Conservation (phyloP, 805 yeast species). For the Suhomyces canberraensis region DNA sequence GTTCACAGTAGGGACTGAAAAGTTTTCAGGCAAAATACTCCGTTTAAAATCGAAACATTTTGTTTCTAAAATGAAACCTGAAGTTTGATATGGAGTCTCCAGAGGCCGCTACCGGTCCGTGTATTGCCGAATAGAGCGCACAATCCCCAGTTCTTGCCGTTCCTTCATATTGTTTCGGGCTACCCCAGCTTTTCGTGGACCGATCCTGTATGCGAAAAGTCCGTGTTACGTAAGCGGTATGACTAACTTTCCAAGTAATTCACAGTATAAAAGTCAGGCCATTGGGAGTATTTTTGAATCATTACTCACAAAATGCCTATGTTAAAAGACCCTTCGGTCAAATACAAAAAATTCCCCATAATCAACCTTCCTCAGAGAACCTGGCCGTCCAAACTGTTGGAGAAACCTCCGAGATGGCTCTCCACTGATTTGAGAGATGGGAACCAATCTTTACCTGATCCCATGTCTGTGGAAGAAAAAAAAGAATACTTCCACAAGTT, state of each 20-base stretch:
- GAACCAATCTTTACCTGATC: slow-evolving; percentile 81
- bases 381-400: slow-evolving; percentile 64
- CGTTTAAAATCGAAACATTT: no score
- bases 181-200: slow-evolving; percentile 4
- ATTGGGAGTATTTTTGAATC: background rate
- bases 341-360: slow-evolving; percentile 57
- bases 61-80: no score
- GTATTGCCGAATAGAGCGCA: slow-evolving; percentile 2
- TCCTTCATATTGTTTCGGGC: background rate
- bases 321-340: slow-evolving; percentile 59
- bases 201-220: background rate
- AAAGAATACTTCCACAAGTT: slow-evolving; percentile 65
- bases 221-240: background rate
- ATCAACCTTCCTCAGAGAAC: slow-evolving; percentile 57
- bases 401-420: slow-evolving; percentile 74
- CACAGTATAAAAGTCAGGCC: background rate
- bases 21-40: no score
- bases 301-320: slow-evolving; percentile 19
- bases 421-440: slow-evolving; percentile 84
- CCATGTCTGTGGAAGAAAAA: slow-evolving; percentile 80
- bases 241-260: slow-evolving; percentile 1
- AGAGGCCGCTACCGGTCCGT: slow-evolving; percentile 6
- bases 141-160: background rate
- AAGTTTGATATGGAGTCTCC: no score
- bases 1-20: no score